Conservation (phyloP, 108 stramenopile species). For the Conticribra guillardii region DNA sequence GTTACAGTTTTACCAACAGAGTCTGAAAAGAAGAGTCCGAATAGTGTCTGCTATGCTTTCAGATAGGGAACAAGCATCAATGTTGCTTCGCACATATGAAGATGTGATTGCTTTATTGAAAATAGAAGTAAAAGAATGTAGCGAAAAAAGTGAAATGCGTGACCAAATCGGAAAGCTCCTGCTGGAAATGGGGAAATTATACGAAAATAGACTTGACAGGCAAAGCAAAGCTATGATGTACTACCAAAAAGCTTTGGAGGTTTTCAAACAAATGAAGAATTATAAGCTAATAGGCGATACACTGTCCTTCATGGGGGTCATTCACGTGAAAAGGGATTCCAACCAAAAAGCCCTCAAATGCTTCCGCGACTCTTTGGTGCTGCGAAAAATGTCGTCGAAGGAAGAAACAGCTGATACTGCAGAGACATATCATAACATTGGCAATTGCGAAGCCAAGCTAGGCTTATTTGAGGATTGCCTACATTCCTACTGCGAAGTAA, state of each 20-base stretch:
- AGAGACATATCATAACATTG: constrained; percentile 59
- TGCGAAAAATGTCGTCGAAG: constrained; percentile 27
- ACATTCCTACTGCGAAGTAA: no score
- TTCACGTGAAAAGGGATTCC: constrained; percentile 30
- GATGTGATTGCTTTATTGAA: constrained; percentile 50
- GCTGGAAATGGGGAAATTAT: constrained; percentile 47
- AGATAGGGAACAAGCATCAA: constrained; percentile 13
- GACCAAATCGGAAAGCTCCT: constrained; percentile 40
- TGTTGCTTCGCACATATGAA: constrained; percentile 48
- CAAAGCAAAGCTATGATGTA: constrained; percentile 38
- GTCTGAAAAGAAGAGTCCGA: constrained; percentile 34
- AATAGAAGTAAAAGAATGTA: constrained; percentile 17
- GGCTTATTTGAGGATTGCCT: constrained; percentile 26
- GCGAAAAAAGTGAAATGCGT: constrained; percentile 9
- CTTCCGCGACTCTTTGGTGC: constrained; percentile 47
- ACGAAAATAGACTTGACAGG: constrained; percentile 40
- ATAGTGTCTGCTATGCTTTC: constrained; percentile 11
- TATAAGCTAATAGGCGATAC: constrained; percentile 36
- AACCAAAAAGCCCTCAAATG: constrained; percentile 45
- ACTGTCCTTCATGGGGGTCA: constrained; percentile 45
- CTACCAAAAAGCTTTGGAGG: constrained; percentile 47
- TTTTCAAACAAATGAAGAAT: constrained; percentile 42
- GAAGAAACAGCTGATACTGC: constrained; percentile 28
- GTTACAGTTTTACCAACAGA: constrained; percentile 39
- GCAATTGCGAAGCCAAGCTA: constrained; percentile 50